Percentiles rank a stretch among this genome's conserved stretches.
Evolutionary conservation across 306 rosid species (phyloP).

Genomic region (Fagus crenata): DNA sequence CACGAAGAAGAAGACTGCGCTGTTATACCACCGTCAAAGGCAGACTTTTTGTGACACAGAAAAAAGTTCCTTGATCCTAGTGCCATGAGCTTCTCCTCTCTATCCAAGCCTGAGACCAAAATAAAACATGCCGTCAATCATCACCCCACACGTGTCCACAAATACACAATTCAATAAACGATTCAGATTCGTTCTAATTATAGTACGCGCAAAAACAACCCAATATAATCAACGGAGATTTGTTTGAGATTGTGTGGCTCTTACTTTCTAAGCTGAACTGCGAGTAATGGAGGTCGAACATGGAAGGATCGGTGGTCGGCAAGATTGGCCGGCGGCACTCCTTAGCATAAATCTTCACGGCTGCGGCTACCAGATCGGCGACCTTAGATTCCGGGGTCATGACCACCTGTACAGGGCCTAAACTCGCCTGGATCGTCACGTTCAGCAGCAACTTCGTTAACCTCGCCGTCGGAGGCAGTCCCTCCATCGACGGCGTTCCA

Average conservation of each 20-base stretch:
- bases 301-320: slow-evolving; percentile 36
- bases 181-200: not conserved
- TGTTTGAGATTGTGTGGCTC: not conserved
- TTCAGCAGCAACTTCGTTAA: slow-evolving; percentile 72
- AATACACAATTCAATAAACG: not conserved
- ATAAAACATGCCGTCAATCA: slow-evolving; percentile 18
- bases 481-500: slow-evolving; percentile 28
- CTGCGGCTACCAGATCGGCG: slow-evolving; percentile 54
- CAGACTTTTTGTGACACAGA: slow-evolving; percentile 44
- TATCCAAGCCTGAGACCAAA: slow-evolving; percentile 56
- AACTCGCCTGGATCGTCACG: slow-evolving; percentile 72
- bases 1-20: slow-evolving; percentile 50
- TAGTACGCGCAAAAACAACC: not conserved
- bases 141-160: slow-evolving; percentile 3
- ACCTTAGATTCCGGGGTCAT: slow-evolving; percentile 59
- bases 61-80: slow-evolving; percentile 85
- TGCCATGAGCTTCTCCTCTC: slow-evolving; percentile 50
- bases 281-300: slow-evolving; percentile 80
- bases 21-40: slow-evolving; percentile 22
- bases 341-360: slow-evolving; percentile 52
- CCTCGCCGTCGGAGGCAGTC: slow-evolving; percentile 26
- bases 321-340: slow-evolving; percentile 83
- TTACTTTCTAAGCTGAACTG: slow-evolving; percentile 95
- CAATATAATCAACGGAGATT: not conserved
- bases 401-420: slow-evolving; percentile 71